Evolutionary conservation across 805 yeast genomes (phyloP).

Genomic region (Wickerhamomyces ciferrii): DNA sequence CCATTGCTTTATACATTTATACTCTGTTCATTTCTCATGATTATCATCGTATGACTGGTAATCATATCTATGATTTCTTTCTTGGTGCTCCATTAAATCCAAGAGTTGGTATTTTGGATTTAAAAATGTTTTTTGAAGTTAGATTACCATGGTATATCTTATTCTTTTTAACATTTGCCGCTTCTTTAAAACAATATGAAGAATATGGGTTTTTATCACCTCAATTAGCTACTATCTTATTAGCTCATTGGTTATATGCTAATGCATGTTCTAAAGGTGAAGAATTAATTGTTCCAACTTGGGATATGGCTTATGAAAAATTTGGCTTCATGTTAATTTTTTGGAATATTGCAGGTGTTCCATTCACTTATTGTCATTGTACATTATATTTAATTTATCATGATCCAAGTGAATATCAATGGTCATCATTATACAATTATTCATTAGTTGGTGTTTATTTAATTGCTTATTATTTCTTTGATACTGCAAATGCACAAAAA

Average conservation of each 20-base stretch:
- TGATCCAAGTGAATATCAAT: constrained; percentile 75
- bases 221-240: constrained; percentile 65
- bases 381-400: constrained; percentile 80
- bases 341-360: constrained; percentile 99
- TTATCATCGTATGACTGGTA: constrained; percentile 89
- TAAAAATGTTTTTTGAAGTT: constrained; percentile 97
- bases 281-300: constrained; percentile 93
- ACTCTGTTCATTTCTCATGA: constrained; percentile 64
- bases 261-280: constrained; percentile 98
- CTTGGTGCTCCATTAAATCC: constrained; percentile 99
- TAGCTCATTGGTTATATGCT: constrained; percentile 92
- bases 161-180: constrained; percentile 69
- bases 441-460: constrained; percentile 52
- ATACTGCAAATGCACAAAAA: constrained; percentile 93
- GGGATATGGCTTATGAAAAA: constrained; percentile 99
- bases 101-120: constrained; percentile 84
- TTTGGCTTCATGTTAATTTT: constrained; percentile 98
- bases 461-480: constrained; percentile 85
- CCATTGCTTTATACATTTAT: constrained; percentile 65
- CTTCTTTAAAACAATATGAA: constrained; percentile 76
- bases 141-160: constrained; percentile 95
- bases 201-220: constrained; percentile 73
- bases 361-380: constrained; percentile 95
- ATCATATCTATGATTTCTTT: constrained; percentile 83
- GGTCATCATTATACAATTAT: constrained; percentile 59